Evolutionary conservation across 768 basidiomycete species (phyloP), one percentile per base, ranked within the genome.

Genomic region (Trametes gibbosa): DNA sequence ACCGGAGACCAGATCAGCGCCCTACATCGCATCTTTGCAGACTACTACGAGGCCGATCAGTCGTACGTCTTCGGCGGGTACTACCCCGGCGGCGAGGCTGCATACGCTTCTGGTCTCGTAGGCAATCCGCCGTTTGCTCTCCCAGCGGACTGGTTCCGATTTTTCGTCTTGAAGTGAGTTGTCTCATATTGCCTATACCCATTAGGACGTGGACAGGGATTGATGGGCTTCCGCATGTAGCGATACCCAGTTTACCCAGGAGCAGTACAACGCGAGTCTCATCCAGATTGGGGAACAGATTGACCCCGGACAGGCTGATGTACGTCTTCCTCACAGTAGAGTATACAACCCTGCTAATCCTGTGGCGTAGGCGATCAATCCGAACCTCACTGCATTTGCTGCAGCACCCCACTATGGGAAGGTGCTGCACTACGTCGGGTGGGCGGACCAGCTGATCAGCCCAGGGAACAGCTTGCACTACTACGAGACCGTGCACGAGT

Each of bases 371-470:
- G 50, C 57, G 2, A 58, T 58, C 42, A 27, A 35, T 25, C 50
- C 57, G n/a, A 63, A 68, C 59, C 46, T 68, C 10, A 59, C 63
- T 9, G 48, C 56, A 10, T 68, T 66, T 54, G 63, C 52, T 3
- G 51, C 50, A 1, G 49, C 63, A 10, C 25, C 48, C 5, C 67
- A 59, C 40, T 59, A 61, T 14, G 67, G 67, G 17, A 68, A 68
- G 48, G 35, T 68, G n/a, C 45, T 68, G 45, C 67, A 68, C 17
- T 68, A 68, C 35, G 64, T 68, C 34, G 67, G 67, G 24, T 66
- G 63, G 67, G 63, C 59, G 9, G 64, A 65, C 43, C 65, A 73
- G 63, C 63, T 70, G 41, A 73, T 73, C 58, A 63, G 68, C 21
- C 65, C 69, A 1, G 67, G 66, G 6, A 67, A 67, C 53, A 67